Base-by-base conservation (phyloP, 2,329 filamentous ascomycete genomes). In the Raffaelea deltoideospora region DNA sequence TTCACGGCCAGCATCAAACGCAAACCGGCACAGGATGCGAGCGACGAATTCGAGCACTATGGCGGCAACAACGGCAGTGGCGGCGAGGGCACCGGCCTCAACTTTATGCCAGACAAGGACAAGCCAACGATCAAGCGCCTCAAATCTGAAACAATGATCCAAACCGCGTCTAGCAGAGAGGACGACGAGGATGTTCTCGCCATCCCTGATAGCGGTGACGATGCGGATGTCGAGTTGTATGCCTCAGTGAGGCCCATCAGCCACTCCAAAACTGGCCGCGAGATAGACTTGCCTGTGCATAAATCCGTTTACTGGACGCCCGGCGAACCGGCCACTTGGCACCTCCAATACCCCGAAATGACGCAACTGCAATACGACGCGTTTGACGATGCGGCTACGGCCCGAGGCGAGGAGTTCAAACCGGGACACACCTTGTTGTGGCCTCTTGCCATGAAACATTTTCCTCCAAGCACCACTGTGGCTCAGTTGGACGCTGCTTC, bases 321-420 rank as follows among this genome's bases (percentile, higher is more conserved):
- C 4, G 58, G 60, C 31, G 65, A 76, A 44, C 58, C 57, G 38
- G 56, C 50, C 17, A 75, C 69, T 1, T 75, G 72, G 63, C 74
- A 79, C 43, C 57, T 75, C 4, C 51, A 68, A 35, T 79, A 79
- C 45, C 74, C 74, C 0, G 67, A 73, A 43, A 76, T 79, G 70
- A 75, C 67, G 1, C 64, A 70, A 38, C 56, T 71, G 7, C 72
- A 78, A 42, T 65, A 66, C 38, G 61, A 66, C 24, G 67, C 64
- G 2, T 76, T 75, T 50, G 54, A 59, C 15, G 50, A 60, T n/a
- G 69, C 67, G 14, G 71, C 72, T 1, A 47, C 55, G 23, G 54
- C 55, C 1, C 58, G 66, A 24, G 58, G 59, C 1, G 72, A 78
- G 45, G 54, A 60, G 17, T 79, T 79, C 37, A 54, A 53, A 1